Evolutionary conservation across 495 filamentous ascomycete species (phyloP).

Genomic region (Hyaloscypha finlandica): DNA sequence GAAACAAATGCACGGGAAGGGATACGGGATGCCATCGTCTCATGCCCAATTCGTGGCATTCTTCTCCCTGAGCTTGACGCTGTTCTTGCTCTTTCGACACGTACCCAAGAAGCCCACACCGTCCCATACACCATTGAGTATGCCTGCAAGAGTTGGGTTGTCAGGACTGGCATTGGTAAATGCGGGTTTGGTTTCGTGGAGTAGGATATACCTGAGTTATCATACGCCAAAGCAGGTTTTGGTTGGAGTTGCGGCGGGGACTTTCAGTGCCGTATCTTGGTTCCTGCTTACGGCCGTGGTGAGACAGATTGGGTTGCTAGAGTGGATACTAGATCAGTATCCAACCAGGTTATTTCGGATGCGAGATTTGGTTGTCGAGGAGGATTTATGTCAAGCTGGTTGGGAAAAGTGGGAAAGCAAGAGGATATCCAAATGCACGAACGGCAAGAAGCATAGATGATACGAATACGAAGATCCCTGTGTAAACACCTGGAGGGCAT

Average conservation of each 20-base stretch:
- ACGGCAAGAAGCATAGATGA: slow-evolving; percentile 25
- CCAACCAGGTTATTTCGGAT: slow-evolving; percentile 66
- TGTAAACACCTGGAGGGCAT: no score
- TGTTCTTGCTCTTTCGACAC: slow-evolving; percentile 84
- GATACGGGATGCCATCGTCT: slow-evolving; percentile 98
- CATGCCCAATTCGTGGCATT: slow-evolving; percentile 94
- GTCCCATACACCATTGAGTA: slow-evolving; percentile 55
- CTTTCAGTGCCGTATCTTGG: slow-evolving; percentile 73
- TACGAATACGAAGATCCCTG: not conserved
- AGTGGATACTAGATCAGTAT: slow-evolving; percentile 71
- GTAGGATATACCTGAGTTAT: slow-evolving; percentile 88
- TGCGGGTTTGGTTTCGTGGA: slow-evolving; percentile 73
- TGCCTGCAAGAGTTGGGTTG: slow-evolving; percentile 57
- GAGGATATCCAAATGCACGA: slow-evolving; percentile 23
- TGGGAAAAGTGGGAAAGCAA: slow-evolving; percentile 87
- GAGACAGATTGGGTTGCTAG: slow-evolving; percentile 59
- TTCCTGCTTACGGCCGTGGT: slow-evolving; percentile 68
- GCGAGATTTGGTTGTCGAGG: slow-evolving; percentile 83
- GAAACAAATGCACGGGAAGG: slow-evolving; percentile 80
- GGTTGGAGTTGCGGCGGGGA: slow-evolving; percentile 73
- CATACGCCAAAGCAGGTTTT: slow-evolving; percentile 88
- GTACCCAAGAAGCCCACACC: slow-evolving; percentile 48
- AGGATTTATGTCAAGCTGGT: slow-evolving; percentile 87
- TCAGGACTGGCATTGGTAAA: slow-evolving; percentile 56
- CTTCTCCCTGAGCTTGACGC: slow-evolving; percentile 77